These are phyloP conservation scores for Lolium multiflorum DNA, from an alignment of 176 grass and related monocot species.

Conservation along the genomic window DNA sequence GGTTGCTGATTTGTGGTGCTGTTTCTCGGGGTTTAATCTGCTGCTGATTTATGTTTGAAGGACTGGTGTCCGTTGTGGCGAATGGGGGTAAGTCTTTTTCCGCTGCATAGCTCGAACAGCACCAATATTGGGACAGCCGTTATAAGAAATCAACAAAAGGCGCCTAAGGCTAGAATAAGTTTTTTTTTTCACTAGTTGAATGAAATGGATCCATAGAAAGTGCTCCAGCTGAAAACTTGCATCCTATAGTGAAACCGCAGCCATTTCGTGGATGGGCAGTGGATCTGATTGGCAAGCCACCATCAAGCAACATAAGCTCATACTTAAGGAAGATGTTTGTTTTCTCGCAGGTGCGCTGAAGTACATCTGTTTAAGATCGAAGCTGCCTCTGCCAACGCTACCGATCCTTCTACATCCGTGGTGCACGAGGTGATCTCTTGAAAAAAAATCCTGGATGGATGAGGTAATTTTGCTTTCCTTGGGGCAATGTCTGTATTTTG, in stretches of 20 bases:
- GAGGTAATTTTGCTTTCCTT: neutral
- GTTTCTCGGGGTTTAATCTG: constrained; percentile 15
- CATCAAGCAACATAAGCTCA: neutral
- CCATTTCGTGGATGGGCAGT: neutral
- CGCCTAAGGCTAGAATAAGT: too few species aligned
- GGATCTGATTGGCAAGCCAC: neutral
- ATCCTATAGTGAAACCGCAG: neutral
- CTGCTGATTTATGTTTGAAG: too few species aligned
- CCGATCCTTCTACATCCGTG: neutral
- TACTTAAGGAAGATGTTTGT: neutral
- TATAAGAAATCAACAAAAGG: too few species aligned
- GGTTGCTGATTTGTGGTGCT: neutral
- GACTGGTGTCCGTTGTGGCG: too few species aligned
- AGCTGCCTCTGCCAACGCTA: neutral
- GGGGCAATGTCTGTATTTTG: neutral
- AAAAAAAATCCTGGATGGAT: neutral
- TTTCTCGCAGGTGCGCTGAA: too few species aligned
- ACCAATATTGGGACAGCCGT: too few species aligned
- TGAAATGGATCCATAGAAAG: neutral
- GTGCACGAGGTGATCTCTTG: neutral
- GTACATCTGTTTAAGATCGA: neutral
- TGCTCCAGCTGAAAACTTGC: neutral
- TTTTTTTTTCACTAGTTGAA: neutral
- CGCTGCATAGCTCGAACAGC: too few species aligned
- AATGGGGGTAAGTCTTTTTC: too few species aligned